Base-by-base conservation (phyloP, 768 basidiomycete genomes). In the Collybiopsis confluens region DNA sequence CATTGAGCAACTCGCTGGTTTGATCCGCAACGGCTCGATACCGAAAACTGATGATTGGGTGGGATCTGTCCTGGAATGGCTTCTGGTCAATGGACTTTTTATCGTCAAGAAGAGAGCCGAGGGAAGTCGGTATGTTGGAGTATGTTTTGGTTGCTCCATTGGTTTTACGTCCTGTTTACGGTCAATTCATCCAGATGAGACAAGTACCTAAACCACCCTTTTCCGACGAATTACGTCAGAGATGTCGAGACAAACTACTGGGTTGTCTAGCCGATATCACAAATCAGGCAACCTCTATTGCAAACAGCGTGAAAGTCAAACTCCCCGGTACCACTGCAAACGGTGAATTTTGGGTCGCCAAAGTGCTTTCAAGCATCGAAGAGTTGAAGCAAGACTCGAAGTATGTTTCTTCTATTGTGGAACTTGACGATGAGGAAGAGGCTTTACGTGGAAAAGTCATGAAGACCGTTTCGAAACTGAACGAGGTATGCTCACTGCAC, bases 31-130 rank as follows among this genome's bases (percentile, higher is more conserved):
- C 63, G 82, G 83, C 11, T 78, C 82, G 1, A 79, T 95, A 44
- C 90, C 87, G 3, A 93, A 90, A 64, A 76, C 78, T 40, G 93
- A 96, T 64, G 75, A 75, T 33, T 93, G 92, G 85, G 74, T 95
- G 18, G 74, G 79, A 52, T 71, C 75, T 10, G 71, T 94, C 51
- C 73, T 98, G 24, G 83, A 95, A 56, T 97, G 92, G 81, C 73
- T 97, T 40, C 68, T 80, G 56, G 78, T 92, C 6, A 78, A 97
- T 56, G 94, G 92, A 0, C 78, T 96, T 42, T 97, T 92, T 65
- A 66, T 78, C 18, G 69, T 92, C 58, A 79, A 79, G 60, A 93
- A 90, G 70, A 83, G 81, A 64, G 82, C 83, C 21, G 79, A 81
- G 54, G 89, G 88, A 65, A 87, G 79, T 56, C 57, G 72, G 1